Evolutionary conservation across 176 grass and related monocot species (phyloP), one percentile per base, ranked within the genome.

Genomic region (Metroxylon sagu): DNA sequence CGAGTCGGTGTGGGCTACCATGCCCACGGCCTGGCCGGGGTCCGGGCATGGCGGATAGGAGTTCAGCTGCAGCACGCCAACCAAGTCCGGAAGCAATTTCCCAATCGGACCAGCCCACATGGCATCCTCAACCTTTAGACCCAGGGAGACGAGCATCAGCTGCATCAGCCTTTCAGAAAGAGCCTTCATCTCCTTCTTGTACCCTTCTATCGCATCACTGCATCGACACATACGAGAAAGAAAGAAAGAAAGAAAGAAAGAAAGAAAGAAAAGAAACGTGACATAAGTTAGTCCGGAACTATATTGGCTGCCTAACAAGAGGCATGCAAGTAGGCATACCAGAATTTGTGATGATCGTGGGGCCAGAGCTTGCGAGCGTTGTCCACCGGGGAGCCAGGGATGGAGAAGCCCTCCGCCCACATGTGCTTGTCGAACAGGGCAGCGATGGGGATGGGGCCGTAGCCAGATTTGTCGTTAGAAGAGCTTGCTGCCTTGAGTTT

Each of bases 281-380:
- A 6, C 30, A 31, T 6, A 1, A 31, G 30, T 31, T 8, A 5
- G 5, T n/a, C n/a, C n/a, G n/a, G n/a, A n/a, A n/a, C n/a, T 6
- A 31, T 6, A 6, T 31, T 6, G 6, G 30, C 5, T 31, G 30
- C 30, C 30, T 1, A 31, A 6, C 30, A 6, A 31, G 30, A 6
- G 30, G 30, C 30, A 31, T 16, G 23, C 5, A n/a, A n/a, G n/a
- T n/a, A 48, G 1, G 6, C 60, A 57, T 75, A 98, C 93, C 93
- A 98, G 87, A 92, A 98, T 72, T 92, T 79, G 57, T 80, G 70
- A 29, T 64, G 74, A 70, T 69, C 73, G 54, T 69, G 76, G 55
- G 93, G 93, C 93, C 93, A 98, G 58, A 98, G 93, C 67, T 73
- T 75, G 79, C 85, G 82, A 57, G 86, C 84, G 65, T 92, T 71